phyloP scores from a whole-genome alignment of 805 yeast species.

The Teunomyces aglyptinius region DNA sequence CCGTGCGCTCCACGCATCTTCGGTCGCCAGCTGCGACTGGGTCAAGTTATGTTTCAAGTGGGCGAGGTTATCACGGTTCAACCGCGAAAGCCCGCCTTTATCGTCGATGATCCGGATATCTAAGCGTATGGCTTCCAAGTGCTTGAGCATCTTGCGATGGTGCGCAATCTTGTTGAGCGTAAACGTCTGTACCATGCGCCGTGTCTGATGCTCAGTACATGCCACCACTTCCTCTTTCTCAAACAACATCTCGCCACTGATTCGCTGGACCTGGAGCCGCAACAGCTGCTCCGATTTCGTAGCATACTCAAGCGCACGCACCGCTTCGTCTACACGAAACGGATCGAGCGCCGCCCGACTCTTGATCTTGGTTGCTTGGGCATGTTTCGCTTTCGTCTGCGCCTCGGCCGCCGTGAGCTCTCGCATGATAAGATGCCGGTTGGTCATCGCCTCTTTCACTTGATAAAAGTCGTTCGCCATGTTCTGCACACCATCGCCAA shows the following conservation, averaged over 20 bases:
- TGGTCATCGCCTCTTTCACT: slow-evolving; percentile 89
- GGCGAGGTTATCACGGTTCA: slow-evolving; percentile 70
- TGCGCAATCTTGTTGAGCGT: slow-evolving; percentile 76
- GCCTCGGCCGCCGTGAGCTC: slow-evolving; percentile 80
- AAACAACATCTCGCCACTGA: slow-evolving; percentile 79
- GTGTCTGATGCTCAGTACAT: slow-evolving; percentile 57
- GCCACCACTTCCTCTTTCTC: slow-evolving; percentile 63
- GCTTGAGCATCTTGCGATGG: slow-evolving; percentile 74
- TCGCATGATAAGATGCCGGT: slow-evolving; percentile 88
- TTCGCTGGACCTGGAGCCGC: slow-evolving; percentile 73
- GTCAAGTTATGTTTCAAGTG: slow-evolving; percentile 41
- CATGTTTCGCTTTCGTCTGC: slow-evolving; percentile 65
- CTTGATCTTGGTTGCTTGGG: slow-evolving; percentile 68
- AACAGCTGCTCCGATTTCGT: slow-evolving; percentile 72
- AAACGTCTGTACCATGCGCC: slow-evolving; percentile 52
- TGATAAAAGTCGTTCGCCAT: slow-evolving; percentile 75
- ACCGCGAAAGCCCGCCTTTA: slow-evolving; percentile 75
- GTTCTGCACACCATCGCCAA: slow-evolving; percentile 71
- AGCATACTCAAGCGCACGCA: slow-evolving; percentile 74
- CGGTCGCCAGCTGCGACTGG: slow-evolving; percentile 41
- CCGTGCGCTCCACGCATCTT: slow-evolving; percentile 46
- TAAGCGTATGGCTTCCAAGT: slow-evolving; percentile 67
- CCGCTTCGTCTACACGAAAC: slow-evolving; percentile 85
- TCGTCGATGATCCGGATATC: slow-evolving; percentile 75
- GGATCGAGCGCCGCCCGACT: slow-evolving; percentile 78